These are phyloP conservation scores for Asterochloris sp. DNA, from an alignment of 139 green algal species.

Conservation along the genomic window DNA sequence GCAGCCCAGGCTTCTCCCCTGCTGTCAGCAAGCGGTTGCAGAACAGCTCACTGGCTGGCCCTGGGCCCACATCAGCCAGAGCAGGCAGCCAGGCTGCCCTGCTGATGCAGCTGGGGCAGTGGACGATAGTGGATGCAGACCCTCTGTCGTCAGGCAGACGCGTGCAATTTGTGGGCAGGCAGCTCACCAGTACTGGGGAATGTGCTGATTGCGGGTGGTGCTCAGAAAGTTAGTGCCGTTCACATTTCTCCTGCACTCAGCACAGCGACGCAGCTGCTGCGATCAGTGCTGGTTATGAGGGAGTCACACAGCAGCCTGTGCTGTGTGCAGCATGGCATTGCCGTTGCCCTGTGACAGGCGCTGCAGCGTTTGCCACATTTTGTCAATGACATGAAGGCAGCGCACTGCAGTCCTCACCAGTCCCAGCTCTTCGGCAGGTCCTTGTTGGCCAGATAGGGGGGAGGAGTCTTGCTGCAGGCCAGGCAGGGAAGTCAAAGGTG, in stretches of 20 bases:
- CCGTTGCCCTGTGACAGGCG: too few relatives aligned
- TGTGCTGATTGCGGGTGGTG: slow-evolving; percentile 74
- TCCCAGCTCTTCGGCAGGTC: not conserved
- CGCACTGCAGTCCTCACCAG: not conserved
- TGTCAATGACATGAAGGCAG: not conserved
- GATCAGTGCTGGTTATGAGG: too few relatives aligned
- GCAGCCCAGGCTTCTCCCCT: too few relatives aligned
- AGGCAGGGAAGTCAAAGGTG: too few relatives aligned
- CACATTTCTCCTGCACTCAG: slow-evolving; percentile 48
- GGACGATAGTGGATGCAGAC: too few relatives aligned
- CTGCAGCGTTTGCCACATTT: not conserved
- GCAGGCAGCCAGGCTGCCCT: too few relatives aligned
- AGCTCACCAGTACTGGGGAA: slow-evolving; percentile 42
- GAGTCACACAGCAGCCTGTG: too few relatives aligned
- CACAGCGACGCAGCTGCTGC: not conserved
- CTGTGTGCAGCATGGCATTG: too few relatives aligned
- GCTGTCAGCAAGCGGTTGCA: not conserved
- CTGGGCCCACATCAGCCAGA: not conserved
- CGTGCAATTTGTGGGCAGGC: not conserved
- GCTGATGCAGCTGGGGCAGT: too few relatives aligned
- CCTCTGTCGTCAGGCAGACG: too few relatives aligned
- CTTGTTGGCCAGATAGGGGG: too few relatives aligned
- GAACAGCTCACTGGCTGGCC: not conserved
- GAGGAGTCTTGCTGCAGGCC: too few relatives aligned
- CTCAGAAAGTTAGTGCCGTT: slow-evolving; percentile 63